Evolutionary conservation across 805 yeast species (phyloP).

Genomic region (Sungouiella thailandica): DNA sequence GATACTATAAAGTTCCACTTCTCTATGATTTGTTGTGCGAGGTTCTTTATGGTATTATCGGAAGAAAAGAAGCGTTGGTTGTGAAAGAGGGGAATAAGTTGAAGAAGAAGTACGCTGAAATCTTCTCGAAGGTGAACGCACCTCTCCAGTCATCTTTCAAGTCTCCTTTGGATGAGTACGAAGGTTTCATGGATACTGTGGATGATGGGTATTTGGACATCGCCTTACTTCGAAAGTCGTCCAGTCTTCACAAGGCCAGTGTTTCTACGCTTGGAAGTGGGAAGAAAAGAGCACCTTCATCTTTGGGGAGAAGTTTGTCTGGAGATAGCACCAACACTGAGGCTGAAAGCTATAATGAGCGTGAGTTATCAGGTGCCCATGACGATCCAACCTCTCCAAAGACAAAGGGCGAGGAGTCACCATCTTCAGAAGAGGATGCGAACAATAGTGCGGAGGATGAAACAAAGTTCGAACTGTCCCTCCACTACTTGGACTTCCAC

Average conservation of each 20-base stretch:
- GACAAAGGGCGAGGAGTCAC: not conserved
- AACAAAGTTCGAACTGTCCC: constrained; percentile 22
- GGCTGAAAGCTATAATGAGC: not conserved
- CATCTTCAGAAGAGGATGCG: not conserved
- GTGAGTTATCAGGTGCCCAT: not conserved
- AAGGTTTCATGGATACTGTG: constrained; percentile 50
- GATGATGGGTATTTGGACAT: constrained; percentile 65
- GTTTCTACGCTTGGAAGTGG: constrained; percentile 14
- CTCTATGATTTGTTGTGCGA: constrained; percentile 67
- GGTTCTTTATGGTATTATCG: constrained; percentile 63
- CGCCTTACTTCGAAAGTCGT: constrained; percentile 45
- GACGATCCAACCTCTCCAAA: constrained; percentile 2
- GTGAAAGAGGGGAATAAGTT: constrained; percentile 36
- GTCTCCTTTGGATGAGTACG: constrained; percentile 47
- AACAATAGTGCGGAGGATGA: constrained; percentile 21
- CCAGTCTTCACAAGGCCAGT: constrained; percentile 23
- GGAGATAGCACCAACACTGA: not conserved
- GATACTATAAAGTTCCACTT: constrained; percentile 63
- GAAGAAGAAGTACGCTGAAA: constrained; percentile 22
- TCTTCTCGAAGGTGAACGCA: constrained; percentile 21
- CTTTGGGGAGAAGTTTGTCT: constrained; percentile 1
- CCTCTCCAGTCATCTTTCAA: constrained; percentile 19
- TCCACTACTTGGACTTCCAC: constrained; percentile 26
- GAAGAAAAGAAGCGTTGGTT: constrained; percentile 56
- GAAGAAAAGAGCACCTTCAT: constrained; percentile 14